phyloP scores from a whole-genome alignment of 352 stramenopile species.

The Thraustochytrium aureum region DNA sequence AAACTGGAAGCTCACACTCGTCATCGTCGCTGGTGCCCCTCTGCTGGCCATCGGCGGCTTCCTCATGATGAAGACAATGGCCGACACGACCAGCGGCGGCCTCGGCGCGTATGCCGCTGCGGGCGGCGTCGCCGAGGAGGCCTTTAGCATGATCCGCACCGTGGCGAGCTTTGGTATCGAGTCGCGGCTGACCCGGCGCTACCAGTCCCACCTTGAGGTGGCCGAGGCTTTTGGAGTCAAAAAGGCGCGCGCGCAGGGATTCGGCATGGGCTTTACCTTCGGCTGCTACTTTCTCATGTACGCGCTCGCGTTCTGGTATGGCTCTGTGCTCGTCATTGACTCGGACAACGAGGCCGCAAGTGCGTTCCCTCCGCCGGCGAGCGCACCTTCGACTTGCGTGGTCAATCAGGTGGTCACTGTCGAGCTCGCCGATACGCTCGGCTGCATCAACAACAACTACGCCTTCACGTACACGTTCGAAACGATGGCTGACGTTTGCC shows the following conservation, averaged over 20 bases:
- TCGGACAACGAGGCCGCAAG: background rate
- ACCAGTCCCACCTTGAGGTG: background rate
- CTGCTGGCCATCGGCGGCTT: conserved; percentile 40
- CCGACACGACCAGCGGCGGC: background rate
- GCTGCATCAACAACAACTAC: conserved; percentile 11
- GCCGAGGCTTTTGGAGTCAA: conserved; percentile 21
- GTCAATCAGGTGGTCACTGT: background rate
- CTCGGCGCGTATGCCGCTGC: conserved; percentile 47
- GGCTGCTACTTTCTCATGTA: conserved; percentile 36
- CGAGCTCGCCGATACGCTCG: background rate
- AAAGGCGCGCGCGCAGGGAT: conserved; percentile 10
- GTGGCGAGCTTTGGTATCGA: conserved; percentile 41
- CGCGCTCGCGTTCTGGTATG: conserved; percentile 23
- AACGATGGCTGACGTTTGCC: conserved; percentile 33
- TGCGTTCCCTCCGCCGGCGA: background rate
- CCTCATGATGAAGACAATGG: conserved; percentile 55
- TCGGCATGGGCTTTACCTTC: conserved; percentile 54
- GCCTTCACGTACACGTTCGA: background rate
- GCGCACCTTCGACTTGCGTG: background rate
- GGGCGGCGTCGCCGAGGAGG: conserved; percentile 54
- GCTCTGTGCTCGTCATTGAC: conserved; percentile 30
- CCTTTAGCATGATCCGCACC: conserved; percentile 53
- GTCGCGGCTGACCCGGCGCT: conserved; percentile 11
- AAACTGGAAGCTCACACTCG: conserved; percentile 57
- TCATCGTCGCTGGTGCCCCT: conserved; percentile 51